These are phyloP conservation scores for Phellopilus nigrolimitatus DNA, from an alignment of 1,284 basidiomycete species.

Conservation along the genomic window DNA sequence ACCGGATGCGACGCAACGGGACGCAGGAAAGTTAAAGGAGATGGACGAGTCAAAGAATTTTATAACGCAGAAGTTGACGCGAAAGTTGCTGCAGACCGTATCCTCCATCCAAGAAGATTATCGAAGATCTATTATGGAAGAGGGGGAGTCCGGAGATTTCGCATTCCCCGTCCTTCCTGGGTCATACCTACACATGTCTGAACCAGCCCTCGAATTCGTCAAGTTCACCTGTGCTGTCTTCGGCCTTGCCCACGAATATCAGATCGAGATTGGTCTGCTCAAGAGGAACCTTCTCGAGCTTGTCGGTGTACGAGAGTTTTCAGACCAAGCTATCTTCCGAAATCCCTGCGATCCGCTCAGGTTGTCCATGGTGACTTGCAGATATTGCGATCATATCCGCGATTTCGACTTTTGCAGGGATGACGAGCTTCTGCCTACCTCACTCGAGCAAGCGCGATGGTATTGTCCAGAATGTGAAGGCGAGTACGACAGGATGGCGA, in stretches of 20 bases:
- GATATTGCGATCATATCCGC: conserved; percentile 82
- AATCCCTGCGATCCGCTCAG: conserved; percentile 94
- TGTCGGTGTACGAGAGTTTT: conserved; percentile 85
- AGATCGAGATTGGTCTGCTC: conserved; percentile 83
- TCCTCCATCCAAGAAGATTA: conserved; percentile 64
- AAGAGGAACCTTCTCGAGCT: conserved; percentile 90
- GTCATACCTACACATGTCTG: conserved; percentile 68
- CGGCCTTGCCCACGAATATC: conserved; percentile 70
- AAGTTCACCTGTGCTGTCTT: conserved; percentile 87
- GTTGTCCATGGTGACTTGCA: conserved; percentile 85
- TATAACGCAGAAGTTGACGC: conserved; percentile 77
- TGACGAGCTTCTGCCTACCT: conserved; percentile 70
- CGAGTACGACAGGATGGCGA: conserved; percentile 81
- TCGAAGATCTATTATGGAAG: conserved; percentile 55
- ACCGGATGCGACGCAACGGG: conserved; percentile 61
- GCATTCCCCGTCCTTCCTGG: conserved; percentile 88
- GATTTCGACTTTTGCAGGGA: conserved; percentile 98
- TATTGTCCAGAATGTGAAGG: conserved; percentile 68
- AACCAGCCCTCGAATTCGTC: conserved; percentile 86
- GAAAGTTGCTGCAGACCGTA: conserved; percentile 74
- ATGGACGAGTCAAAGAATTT: conserved; percentile 66
- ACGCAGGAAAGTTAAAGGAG: conserved; percentile 68
- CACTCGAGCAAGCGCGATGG: conserved; percentile 55
- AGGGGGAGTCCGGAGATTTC: conserved; percentile 56
- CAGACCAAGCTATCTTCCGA: conserved; percentile 76